Base-by-base conservation (phyloP, 2,329 filamentous ascomycete genomes). In the Raffaelea ambrosiae region DNA sequence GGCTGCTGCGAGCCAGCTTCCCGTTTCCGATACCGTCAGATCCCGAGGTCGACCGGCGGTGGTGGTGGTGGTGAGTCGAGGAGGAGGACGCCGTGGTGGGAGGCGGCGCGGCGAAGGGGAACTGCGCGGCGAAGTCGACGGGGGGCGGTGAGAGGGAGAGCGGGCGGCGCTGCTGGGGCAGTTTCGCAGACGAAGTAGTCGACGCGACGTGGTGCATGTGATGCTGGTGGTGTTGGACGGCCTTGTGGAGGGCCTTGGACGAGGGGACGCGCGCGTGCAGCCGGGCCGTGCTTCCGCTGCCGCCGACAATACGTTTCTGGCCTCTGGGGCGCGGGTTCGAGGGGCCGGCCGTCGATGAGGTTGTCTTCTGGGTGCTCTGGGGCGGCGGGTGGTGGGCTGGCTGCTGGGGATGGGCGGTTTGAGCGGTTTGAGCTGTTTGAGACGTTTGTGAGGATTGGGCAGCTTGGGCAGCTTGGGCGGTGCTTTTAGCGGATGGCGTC, bases 261-360 rank as follows among this genome's bases (percentile, higher is more conserved):
- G 73, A 76, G 19, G 74, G 68, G 14, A 72, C 71, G 54, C 76
- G 72, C 50, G 67, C 68, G 61, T 77, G 73, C 48, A 76, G 57
- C 43, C 75, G 71, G 40, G 66, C 51, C 19, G 51, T 66, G 51
- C 58, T 61, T 47, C 51, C 48, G 21, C 57, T 60, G 43, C 65
- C 67, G 53, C 68, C 67, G 51, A 70, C 70, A 47, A 71, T 58
- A 56, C 72, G 68, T 57, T 71, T 73, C 55, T 66, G 62, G 44
- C 56, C 49, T 57, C 61, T 65, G 26, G 62, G 58, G 26, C 63
- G 58, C 54, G 61, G 46, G 60, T 57, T 41, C 57, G 59, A 47
- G 58, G 57, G 49, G 63, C 63, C 52, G 60, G 64, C 19, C 18
- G 49, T 36, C n/a, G 47, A 26, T 18, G 48, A 21, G n/a, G 42